Base-by-base conservation (phyloP, 192 early-diverging fungal species). In the Podila verticillata region DNA sequence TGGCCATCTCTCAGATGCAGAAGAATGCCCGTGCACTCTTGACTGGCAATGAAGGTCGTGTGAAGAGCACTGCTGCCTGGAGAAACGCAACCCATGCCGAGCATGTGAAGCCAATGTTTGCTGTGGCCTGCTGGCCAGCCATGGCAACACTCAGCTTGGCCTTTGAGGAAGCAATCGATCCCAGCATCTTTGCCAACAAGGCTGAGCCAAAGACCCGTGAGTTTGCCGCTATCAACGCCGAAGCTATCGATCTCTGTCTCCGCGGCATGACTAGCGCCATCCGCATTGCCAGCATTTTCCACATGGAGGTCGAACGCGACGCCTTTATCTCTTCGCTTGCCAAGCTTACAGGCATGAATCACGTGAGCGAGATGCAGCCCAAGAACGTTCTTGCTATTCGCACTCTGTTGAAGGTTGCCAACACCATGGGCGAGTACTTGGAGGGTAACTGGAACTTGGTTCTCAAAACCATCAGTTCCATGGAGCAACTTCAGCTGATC, bases 61-160 rank as follows among this genome's bases (percentile, higher is more conserved):
- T 79, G 22, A 84, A 84, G 57, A 86, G 75, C 54, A 83, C 81
- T 22, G 67, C 81, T n/a, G 72, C 71, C 20, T 91, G 90, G 66
- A 68, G 87, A 72, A 88, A 85, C 44, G 92, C 92, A 0, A 93
- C 90, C 31, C 92, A 95, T 51, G 85, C 93, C 39, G 96, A 95
- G 66, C 96, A 98, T 78, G 92, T 96, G 57, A 92, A 92, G 71
- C 89, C 89, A 28, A 98, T 98, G 96, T 96, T 98, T 86, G 91
- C 93, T 34, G 87, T 92, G 10, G 87, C 94, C 35, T 98, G 96
- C 94, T 94, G 93, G 85, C 87, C 94, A 20, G 83, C 94, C 49
- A 85, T 98, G 70, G 92, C 95, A 17, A 93, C 92, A 5, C 83
- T 96, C 35, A 92, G 91, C 59, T 85, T 90, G 66, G 94, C 95